phyloP scores from a whole-genome alignment of 108 stramenopile species.

The Mayamaea pseudoterrestris region DNA sequence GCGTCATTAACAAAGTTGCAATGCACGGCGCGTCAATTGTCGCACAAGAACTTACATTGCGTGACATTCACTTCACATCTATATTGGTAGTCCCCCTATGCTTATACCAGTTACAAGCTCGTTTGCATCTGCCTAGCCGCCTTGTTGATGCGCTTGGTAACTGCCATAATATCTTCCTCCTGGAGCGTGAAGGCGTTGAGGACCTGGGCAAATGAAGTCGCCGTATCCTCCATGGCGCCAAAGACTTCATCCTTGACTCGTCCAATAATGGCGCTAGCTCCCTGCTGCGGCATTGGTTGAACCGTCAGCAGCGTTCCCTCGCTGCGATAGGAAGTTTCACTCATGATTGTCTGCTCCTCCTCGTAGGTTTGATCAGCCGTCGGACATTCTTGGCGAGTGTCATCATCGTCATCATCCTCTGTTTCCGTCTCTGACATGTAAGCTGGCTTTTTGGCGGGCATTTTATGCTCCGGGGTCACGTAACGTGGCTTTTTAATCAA shows the following conservation, averaged over 20 bases:
- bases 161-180: conserved; percentile 39
- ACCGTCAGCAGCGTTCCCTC: background rate
- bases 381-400: background rate
- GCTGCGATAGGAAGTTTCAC: background rate
- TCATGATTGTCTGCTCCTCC: background rate
- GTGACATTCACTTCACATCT: too few species aligned
- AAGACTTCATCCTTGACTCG: conserved; percentile 20
- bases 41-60: too few species aligned
- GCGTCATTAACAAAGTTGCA: too few species aligned
- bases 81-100: too few species aligned
- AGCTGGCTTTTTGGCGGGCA: background rate
- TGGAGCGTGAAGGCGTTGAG: conserved; percentile 42
- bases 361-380: background rate
- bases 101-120: too few species aligned
- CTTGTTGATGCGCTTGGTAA: conserved; percentile 32
- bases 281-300: background rate
- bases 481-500: background rate
- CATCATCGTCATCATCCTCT: background rate
- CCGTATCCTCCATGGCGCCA: conserved; percentile 38
- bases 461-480: background rate
- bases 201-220: conserved; percentile 33
- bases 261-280: conserved; percentile 5
- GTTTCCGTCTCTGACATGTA: too few species aligned
- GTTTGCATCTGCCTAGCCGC: conserved; percentile 29
- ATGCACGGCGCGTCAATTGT: too few species aligned